Percentiles rank a stretch among this genome's conserved stretches.
Conservation (phyloP, 371 early-diverging fungal genomes). For the Apophysomyces elegans region DNA sequence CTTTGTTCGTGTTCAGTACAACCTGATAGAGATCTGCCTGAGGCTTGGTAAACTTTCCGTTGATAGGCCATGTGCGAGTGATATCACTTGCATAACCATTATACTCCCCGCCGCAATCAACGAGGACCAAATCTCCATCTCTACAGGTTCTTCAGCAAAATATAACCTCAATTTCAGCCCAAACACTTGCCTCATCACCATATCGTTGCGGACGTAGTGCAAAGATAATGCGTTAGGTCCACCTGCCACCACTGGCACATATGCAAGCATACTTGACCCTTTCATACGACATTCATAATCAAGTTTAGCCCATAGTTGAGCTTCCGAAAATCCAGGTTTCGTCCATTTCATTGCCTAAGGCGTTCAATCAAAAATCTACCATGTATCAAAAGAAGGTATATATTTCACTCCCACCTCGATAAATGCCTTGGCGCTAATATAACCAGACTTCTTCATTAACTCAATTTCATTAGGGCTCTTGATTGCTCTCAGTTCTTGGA, state of each 20-base stretch:
- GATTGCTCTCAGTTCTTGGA: conserved; percentile 78
- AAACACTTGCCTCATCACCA: conserved; percentile 53
- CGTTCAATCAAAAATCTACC: not conserved
- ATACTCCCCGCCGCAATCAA: conserved; percentile 94
- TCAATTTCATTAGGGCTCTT: conserved; percentile 80
- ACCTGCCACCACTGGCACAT: conserved; percentile 96
- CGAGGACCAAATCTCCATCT: conserved; percentile 85
- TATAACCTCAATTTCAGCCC: not conserved
- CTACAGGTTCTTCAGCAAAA: conserved; percentile 27
- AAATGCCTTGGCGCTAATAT: conserved; percentile 81
- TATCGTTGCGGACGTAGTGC: conserved; percentile 94
- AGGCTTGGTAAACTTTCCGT: conserved; percentile 80
- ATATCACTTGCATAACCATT: conserved; percentile 91
- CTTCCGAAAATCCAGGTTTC: conserved; percentile 73
- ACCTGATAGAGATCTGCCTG: conserved; percentile 88
- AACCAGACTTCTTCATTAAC: conserved; percentile 80
- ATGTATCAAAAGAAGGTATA: not conserved
- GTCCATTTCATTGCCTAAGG: conserved; percentile 70
- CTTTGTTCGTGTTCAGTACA: conserved; percentile 85
- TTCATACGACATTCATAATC: conserved; percentile 76
- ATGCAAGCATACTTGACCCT: conserved; percentile 82
- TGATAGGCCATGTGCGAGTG: conserved; percentile 94
- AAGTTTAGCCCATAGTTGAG: conserved; percentile 77
- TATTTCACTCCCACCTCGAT: conserved; percentile 47
- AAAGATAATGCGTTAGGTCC: conserved; percentile 91